Percentiles rank a stretch among this genome's conserved stretches.
Evolutionary conservation across 257 asterid species (phyloP).

Genomic region (Schizonepeta tenuifolia): DNA sequence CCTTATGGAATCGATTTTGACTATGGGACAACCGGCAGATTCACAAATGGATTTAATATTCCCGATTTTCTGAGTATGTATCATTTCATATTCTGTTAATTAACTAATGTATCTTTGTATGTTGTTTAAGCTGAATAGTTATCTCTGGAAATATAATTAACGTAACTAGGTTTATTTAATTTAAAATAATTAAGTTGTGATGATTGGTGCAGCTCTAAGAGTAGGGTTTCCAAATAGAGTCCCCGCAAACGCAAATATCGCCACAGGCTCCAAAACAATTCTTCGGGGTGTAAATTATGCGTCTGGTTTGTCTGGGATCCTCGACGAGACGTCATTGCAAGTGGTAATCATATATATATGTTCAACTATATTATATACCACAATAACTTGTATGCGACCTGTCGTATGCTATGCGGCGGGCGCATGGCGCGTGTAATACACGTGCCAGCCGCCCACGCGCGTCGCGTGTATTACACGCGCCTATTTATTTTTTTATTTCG

Average conservation of each 20-base stretch:
- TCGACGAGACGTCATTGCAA: conserved; percentile 27
- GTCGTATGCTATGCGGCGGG: too few species aligned
- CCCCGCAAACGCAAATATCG: conserved; percentile 46
- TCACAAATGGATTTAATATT: conserved; percentile 43
- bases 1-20: conserved; percentile 70
- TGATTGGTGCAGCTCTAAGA: conserved; percentile 35
- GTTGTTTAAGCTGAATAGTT: too few species aligned
- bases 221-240: conserved; percentile 44
- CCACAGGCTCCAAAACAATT: conserved; percentile 28
- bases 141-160: too few species aligned
- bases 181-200: too few species aligned
- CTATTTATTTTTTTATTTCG: too few species aligned
- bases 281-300: conserved; percentile 65
- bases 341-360: background rate
- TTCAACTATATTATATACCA: too few species aligned
- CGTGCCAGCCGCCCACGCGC: too few species aligned
- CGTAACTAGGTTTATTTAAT: too few species aligned
- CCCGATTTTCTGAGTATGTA: conserved; percentile 46
- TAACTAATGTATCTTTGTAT: too few species aligned
- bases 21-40: conserved; percentile 57
- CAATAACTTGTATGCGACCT: too few species aligned
- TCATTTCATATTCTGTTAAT: background rate
- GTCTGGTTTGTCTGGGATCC: conserved; percentile 69
- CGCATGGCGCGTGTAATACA: too few species aligned
- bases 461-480: too few species aligned